Base-by-base conservation (phyloP, 2,329 filamentous ascomycete genomes). In the Hypoxylon sp. region DNA sequence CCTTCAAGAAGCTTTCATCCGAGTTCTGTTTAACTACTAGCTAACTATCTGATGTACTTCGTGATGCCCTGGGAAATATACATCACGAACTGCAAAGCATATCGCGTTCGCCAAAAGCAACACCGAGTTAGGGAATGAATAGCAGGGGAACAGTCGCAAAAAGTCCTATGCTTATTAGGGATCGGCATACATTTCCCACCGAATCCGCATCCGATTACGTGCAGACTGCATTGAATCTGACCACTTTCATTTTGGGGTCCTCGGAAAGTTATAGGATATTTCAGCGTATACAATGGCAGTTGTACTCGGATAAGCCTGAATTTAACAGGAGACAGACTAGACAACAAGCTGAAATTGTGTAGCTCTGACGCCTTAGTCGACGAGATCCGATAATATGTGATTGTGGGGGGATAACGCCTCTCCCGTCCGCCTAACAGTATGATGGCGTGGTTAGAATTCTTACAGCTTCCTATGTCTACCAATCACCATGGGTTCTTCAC, bases 381-480 rank as follows among this genome's bases (percentile, higher is more conserved):
- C 55, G 19, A 13, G 19, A 33, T 31, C 37, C 22, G 37, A 29
- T 22, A 39, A 46, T 37, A 35, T 37, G 22, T 59, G 46, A 24
- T 22, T 22, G 22, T 17, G 19, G 26, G 42, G 17, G 31, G 24
- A 48, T 29, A 42, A 46, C 14, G 31, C 26, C 26, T 24, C 14
- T 55, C 19, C 39, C 42, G 42, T 48, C n/a, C 26, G 53, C 14
- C 54, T 48, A 29, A 17, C 35, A 50, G 22, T 17, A 33, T 24
- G 9, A 19, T 42, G 48, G 39, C 29, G 17, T 37, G n/a, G 50
- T 46, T 53, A 29, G 29, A 53, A 52, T 46, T 52, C 48, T 61
- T 35, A 55, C 33, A n/a, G 22, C 51, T 42, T 37, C 42, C n/a
- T 14, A 11, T 42, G 22, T 8, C 29, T 44, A 50, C 59, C 50